A percentile compares a stretch with the other conserved stretches of the same genome.
Conservation (phyloP, 495 filamentous ascomycete genomes). For the Penicillium riverlandense region DNA sequence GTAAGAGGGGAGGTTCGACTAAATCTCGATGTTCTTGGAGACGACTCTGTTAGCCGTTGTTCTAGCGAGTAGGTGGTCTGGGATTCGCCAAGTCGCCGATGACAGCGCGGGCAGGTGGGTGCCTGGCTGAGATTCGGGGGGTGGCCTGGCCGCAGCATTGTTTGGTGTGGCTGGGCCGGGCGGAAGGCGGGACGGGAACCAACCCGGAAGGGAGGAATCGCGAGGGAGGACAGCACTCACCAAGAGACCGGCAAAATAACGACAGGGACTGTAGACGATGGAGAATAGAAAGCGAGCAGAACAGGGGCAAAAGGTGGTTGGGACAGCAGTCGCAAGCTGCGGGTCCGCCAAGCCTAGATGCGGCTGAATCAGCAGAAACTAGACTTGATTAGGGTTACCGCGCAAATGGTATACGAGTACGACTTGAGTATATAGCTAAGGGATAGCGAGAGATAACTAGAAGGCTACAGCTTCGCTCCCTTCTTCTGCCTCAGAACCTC, state of each 20-base stretch:
- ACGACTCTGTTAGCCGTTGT: neutral
- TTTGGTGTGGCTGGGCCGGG: neutral
- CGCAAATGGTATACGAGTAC: too few species aligned
- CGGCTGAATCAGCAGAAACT: constrained; percentile 17
- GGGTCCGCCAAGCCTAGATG: constrained; percentile 31
- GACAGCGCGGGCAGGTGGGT: neutral
- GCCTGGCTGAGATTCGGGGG: neutral
- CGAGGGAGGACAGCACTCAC: too few species aligned
- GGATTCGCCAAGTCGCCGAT: neutral
- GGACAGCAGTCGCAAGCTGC: constrained; percentile 27
- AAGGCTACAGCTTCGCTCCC: constrained; percentile 31
- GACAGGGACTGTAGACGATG: too few species aligned
- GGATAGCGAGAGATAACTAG: too few species aligned
- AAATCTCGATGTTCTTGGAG: neutral
- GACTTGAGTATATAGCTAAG: too few species aligned
- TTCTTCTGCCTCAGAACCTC: constrained; percentile 39
- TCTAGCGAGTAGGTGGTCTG: neutral
- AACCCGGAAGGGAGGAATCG: too few species aligned
- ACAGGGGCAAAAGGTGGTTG: constrained; percentile 14
- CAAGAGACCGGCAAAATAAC: too few species aligned
- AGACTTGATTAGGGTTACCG: too few species aligned
- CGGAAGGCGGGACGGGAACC: too few species aligned
- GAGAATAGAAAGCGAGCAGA: constrained; percentile 2
- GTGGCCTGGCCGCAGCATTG: neutral
- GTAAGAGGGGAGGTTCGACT: neutral